Percentiles rank a stretch among this genome's conserved stretches.
These are phyloP conservation scores for Metarhizium anisopliae DNA, from an alignment of 2,329 filamentous ascomycete genomes.

Conservation along the genomic window DNA sequence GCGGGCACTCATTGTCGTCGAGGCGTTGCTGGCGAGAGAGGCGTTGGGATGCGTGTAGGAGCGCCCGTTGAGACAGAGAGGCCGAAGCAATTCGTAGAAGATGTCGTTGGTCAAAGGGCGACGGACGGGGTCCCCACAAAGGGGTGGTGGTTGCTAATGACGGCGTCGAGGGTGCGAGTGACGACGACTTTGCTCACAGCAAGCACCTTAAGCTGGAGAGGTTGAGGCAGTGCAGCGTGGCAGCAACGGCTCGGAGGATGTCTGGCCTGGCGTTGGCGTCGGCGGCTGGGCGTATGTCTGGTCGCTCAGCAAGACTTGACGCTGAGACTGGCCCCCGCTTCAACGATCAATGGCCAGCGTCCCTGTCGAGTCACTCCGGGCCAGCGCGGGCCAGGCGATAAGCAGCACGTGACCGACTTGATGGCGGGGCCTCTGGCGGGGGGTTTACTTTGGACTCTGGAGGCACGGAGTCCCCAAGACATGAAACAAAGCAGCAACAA, in stretches of 20 bases:
- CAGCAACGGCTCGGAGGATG: background rate
- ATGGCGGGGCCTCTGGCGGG: background rate
- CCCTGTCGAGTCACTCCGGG: background rate
- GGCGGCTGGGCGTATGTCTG: background rate
- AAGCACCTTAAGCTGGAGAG: background rate
- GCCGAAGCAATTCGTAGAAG: slow-evolving; percentile 10
- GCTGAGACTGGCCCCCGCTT: background rate
- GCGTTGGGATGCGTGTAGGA: background rate
- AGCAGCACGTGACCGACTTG: background rate
- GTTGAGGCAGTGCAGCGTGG: slow-evolving; percentile 6
- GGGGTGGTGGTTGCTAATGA: slow-evolving; percentile 3
- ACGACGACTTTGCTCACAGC: slow-evolving; percentile 6
- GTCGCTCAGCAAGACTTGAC: background rate
- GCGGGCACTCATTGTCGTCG: slow-evolving; percentile 19
- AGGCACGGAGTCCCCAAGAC: too few species aligned
- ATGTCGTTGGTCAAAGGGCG: background rate
- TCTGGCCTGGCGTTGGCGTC: background rate
- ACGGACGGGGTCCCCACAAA: background rate
- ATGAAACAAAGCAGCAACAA: too few species aligned
- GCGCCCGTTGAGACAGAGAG: background rate
- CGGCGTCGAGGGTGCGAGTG: slow-evolving; percentile 2
- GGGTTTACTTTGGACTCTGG: too few species aligned
- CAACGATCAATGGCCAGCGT: background rate
- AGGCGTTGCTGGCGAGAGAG: slow-evolving; percentile 1
- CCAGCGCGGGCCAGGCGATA: background rate